phyloP scores from a whole-genome alignment of 164 flowering plant species.

The Chloranthus sessilifolius region DNA sequence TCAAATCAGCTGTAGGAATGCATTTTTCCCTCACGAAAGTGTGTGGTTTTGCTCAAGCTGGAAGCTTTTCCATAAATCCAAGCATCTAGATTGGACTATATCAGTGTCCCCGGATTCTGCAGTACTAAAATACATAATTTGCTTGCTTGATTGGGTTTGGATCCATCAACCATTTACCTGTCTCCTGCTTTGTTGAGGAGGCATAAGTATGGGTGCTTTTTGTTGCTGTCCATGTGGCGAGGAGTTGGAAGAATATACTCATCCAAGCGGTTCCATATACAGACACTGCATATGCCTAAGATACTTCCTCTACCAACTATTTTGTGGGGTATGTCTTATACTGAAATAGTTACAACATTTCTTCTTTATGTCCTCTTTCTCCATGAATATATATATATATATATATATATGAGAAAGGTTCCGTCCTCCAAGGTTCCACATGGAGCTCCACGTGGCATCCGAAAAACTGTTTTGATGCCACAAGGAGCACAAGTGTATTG shows the following conservation, averaged over 20 bases:
- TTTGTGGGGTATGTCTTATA: conserved; percentile 38
- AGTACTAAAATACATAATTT: not conserved
- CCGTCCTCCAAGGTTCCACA: too few species aligned
- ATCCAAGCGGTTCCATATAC: conserved; percentile 36
- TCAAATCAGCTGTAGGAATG: not conserved
- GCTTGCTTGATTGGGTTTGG: not conserved
- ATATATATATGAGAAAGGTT: too few species aligned
- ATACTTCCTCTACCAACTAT: conserved; percentile 45
- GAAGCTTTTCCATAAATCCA: not conserved
- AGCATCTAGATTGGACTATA: not conserved
- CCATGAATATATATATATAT: too few species aligned
- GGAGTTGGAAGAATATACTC: conserved; percentile 40
- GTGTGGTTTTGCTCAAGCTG: not conserved
- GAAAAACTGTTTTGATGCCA: too few species aligned
- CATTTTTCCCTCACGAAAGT: not conserved
- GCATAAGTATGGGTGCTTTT: conserved; percentile 38
- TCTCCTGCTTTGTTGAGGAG: conserved; percentile 1
- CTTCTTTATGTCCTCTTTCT: too few species aligned
- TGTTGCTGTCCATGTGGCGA: conserved; percentile 57
- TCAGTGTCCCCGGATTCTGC: not conserved
- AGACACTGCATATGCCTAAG: conserved; percentile 48
- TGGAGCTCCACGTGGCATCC: too few species aligned
- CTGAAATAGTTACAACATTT: too few species aligned
- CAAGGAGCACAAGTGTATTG: too few species aligned
- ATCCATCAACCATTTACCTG: not conserved